A percentile compares a stretch with the other conserved stretches of the same genome.
Conservation (phyloP, 75 land plant species). For the Picea sitchensis region DNA sequence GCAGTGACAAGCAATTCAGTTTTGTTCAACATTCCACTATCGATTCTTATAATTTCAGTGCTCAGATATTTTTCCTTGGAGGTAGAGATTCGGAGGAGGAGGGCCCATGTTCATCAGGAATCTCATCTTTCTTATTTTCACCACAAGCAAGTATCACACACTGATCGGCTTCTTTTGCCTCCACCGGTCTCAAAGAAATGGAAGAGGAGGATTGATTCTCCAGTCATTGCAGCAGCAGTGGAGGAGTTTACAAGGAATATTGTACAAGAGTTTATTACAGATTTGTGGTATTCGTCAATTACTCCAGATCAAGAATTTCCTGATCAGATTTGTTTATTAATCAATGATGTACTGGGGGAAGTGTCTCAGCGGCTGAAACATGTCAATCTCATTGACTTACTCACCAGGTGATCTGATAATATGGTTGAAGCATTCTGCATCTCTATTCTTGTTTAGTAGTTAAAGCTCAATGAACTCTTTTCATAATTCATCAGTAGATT, state of each 20-base stretch:
- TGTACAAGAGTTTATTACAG: constrained; percentile 75
- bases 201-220: constrained; percentile 81
- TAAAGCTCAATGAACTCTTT: too few species aligned
- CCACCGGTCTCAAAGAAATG: constrained; percentile 40
- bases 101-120: constrained; percentile 11
- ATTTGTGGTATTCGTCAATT: constrained; percentile 87
- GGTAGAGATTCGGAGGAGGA: constrained; percentile 68
- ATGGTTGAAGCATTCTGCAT: constrained; percentile 7
- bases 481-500: too few species aligned
- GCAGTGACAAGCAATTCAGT: constrained; percentile 91
- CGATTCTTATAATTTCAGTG: constrained; percentile 58
- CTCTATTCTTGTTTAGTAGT: background rate
- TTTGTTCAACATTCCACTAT: constrained; percentile 82
- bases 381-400: constrained; percentile 77
- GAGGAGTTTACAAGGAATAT: constrained; percentile 64
- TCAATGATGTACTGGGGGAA: constrained; percentile 81
- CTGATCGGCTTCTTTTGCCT: constrained; percentile 49
- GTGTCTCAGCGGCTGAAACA: constrained; percentile 67
- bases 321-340: constrained; percentile 54
- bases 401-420: constrained; percentile 62
- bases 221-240: constrained; percentile 78
- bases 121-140: constrained; percentile 49
- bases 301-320: constrained; percentile 91
- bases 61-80: constrained; percentile 59
- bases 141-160: constrained; percentile 52